Conservation (phyloP, 441 rosid genomes). For the Euphorbia celastroides region DNA sequence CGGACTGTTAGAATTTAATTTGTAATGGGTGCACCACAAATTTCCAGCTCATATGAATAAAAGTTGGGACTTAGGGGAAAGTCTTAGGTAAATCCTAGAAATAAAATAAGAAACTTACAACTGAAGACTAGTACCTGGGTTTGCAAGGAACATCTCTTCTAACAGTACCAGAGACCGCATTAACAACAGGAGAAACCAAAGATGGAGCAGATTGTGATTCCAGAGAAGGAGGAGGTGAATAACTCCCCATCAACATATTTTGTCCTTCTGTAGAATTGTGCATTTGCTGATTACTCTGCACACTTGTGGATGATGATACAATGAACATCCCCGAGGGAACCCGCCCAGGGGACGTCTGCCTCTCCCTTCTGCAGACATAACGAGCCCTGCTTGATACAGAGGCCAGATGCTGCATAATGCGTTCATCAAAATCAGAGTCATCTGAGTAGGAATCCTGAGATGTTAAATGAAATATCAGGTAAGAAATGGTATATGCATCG, state of each 20-base stretch:
- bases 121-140: constrained; percentile 40
- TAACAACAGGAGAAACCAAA: constrained; percentile 20
- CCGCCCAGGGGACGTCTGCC: constrained; percentile 37
- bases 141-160: constrained; percentile 28
- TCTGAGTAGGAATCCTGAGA: constrained; percentile 49
- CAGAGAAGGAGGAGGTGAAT: constrained; percentile 23
- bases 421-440: constrained; percentile 62
- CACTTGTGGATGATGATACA: constrained; percentile 27
- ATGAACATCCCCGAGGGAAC: constrained; percentile 29
- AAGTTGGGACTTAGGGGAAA: background rate
- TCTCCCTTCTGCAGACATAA: constrained; percentile 48
- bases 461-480: background rate
- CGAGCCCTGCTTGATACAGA: constrained; percentile 49
- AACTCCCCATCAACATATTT: constrained; percentile 20
- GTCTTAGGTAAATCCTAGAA: background rate
- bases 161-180: constrained; percentile 25
- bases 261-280: constrained; percentile 22
- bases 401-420: constrained; percentile 58
- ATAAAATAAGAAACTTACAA: background rate
- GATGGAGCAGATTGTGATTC: constrained; percentile 30
- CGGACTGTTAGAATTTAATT: background rate
- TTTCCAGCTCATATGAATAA: background rate
- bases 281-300: constrained; percentile 18
- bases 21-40: background rate
- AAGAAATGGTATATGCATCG: background rate